Conservation (phyloP, 2,329 filamentous ascomycete genomes). For the Trichoderma sp. region DNA sequence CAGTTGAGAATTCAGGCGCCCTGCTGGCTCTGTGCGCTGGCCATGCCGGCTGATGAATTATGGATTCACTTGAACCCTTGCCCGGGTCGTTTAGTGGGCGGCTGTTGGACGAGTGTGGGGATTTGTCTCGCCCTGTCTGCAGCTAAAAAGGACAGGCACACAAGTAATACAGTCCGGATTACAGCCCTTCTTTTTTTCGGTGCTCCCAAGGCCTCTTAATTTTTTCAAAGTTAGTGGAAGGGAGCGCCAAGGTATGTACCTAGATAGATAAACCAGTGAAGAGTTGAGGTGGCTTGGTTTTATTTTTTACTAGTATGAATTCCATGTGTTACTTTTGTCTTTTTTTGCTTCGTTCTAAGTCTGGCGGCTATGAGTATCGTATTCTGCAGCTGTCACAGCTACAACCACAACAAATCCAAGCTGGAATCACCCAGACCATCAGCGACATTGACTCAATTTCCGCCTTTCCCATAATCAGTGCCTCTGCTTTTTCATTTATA, state of each 20-base stretch:
- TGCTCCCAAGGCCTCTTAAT: background rate
- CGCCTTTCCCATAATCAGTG: background rate
- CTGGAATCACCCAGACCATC: background rate
- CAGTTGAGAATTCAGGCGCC: background rate
- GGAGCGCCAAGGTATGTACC: background rate
- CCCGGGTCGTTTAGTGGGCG: background rate
- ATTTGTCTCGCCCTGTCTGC: background rate
- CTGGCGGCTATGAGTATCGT: background rate
- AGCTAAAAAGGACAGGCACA: background rate
- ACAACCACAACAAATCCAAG: background rate
- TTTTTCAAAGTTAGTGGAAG: background rate
- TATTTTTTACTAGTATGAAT: background rate
- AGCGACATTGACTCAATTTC: background rate
- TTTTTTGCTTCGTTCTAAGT: background rate
- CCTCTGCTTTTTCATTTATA: background rate
- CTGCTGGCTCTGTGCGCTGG: constrained; percentile 1
- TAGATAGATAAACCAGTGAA: background rate
- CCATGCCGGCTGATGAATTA: background rate
- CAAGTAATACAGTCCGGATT: background rate
- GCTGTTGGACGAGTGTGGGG: constrained; percentile 4
- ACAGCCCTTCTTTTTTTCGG: background rate
- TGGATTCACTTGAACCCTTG: background rate
- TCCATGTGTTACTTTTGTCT: background rate
- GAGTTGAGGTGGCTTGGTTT: background rate
- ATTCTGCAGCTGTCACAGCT: background rate